Evolutionary conservation across 352 stramenopile species (phyloP).

Genomic region (Pythium myriotylum): DNA sequence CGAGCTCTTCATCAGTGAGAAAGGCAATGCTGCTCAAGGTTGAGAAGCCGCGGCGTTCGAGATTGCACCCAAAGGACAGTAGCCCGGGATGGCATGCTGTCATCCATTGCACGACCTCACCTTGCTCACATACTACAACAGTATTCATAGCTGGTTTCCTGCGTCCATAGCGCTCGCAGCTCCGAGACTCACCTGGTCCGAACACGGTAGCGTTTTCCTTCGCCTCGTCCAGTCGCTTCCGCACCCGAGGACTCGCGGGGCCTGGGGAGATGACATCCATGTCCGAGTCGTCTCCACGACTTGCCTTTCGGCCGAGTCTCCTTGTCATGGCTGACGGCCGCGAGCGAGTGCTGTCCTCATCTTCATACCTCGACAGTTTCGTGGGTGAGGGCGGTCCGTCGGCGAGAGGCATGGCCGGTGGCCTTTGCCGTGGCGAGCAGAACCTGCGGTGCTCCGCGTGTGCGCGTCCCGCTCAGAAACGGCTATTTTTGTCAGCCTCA

Average conservation of each 20-base stretch:
- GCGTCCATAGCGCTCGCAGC: not conserved
- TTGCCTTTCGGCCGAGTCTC: constrained; percentile 5
- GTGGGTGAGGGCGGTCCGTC: constrained; percentile 9
- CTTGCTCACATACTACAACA: constrained; percentile 66
- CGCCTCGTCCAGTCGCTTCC: constrained; percentile 71
- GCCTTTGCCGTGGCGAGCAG: constrained; percentile 7
- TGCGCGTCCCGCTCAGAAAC: no score
- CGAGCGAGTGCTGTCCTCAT: constrained; percentile 10
- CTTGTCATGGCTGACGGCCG: constrained; percentile 1
- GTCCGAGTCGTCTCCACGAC: constrained; percentile 13
- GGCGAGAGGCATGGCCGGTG: constrained; percentile 10
- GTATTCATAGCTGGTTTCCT: not conserved
- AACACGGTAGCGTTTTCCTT: constrained; percentile 80
- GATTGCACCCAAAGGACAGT: constrained; percentile 52
- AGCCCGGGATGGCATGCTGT: constrained; percentile 71
- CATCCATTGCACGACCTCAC: constrained; percentile 86
- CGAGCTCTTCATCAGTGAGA: constrained; percentile 70
- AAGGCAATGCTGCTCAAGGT: constrained; percentile 85
- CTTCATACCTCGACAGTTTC: constrained; percentile 26
- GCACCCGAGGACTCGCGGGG: constrained; percentile 57
- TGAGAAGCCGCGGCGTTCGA: constrained; percentile 67
- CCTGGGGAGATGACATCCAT: constrained; percentile 25
- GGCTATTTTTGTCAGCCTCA: no score
- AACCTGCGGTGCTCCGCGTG: constrained; percentile 1
- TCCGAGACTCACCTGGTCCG: constrained; percentile 43